A percentile compares a stretch with the other conserved stretches of the same genome.
Evolutionary conservation across 495 filamentous ascomycete species (phyloP).

Genomic region (Immersiella caudata): DNA sequence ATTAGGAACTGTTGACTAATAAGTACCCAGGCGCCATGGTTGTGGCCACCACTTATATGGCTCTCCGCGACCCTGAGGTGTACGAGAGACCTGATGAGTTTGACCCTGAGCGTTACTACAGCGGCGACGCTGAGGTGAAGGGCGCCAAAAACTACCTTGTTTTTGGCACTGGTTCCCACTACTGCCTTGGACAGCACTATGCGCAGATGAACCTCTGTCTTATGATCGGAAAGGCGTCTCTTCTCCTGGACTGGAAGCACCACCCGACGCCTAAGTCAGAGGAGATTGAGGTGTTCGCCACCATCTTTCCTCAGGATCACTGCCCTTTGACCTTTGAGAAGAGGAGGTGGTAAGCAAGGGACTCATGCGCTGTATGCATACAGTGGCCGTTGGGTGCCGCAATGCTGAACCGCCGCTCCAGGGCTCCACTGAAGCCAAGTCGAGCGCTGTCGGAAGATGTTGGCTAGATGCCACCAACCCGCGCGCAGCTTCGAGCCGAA

Average conservation of each 20-base stretch:
- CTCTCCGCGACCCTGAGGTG: constrained; percentile 90
- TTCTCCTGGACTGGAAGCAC: constrained; percentile 90
- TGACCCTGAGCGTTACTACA: constrained; percentile 90
- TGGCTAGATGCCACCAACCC: background rate
- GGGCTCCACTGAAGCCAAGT: background rate
- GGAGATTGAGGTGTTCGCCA: constrained; percentile 97
- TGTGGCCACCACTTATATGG: constrained; percentile 85
- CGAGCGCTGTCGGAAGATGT: background rate
- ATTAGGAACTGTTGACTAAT: constrained; percentile 32
- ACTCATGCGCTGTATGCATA: background rate
- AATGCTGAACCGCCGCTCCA: background rate
- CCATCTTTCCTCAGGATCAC: constrained; percentile 85
- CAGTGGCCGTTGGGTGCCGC: background rate
- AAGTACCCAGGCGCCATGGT: constrained; percentile 72
- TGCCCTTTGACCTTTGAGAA: constrained; percentile 67
- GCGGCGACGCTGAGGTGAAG: constrained; percentile 81
- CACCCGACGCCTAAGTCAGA: constrained; percentile 77
- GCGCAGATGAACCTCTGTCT: constrained; percentile 86
- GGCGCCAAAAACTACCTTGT: constrained; percentile 97
- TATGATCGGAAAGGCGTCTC: constrained; percentile 92
- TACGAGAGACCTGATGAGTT: constrained; percentile 89
- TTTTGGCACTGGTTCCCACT: constrained; percentile 95
- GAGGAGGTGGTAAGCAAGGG: constrained; percentile 41
- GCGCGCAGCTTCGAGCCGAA: background rate
- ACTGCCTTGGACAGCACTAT: constrained; percentile 94